Conservation (phyloP, 306 rosid species). For the Begonia peltatifolia region DNA sequence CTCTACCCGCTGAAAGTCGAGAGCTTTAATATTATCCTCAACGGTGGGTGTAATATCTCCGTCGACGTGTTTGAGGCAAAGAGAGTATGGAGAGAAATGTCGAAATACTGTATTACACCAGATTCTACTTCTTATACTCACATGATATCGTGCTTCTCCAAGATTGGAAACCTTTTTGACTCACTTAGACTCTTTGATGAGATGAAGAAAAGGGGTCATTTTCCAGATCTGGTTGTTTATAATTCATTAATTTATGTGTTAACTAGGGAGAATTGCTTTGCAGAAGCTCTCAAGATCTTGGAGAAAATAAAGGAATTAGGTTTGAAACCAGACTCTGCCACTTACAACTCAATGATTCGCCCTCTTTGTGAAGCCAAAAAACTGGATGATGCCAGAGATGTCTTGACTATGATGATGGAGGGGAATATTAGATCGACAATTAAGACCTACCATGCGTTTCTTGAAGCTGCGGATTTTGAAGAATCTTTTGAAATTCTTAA, state of each 20-base stretch:
- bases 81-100: constrained; percentile 92
- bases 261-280: constrained; percentile 48
- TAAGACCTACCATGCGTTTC: constrained; percentile 75
- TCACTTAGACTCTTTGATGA: constrained; percentile 80
- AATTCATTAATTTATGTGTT: constrained; percentile 60
- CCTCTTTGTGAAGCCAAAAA: constrained; percentile 62
- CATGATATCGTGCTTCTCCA: constrained; percentile 85
- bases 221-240: constrained; percentile 45
- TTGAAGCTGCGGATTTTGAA: constrained; percentile 43
- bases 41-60: constrained; percentile 71
- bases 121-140: constrained; percentile 61
- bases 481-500: constrained; percentile 48
- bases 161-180: constrained; percentile 66
- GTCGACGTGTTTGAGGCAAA: constrained; percentile 57
- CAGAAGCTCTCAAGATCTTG: constrained; percentile 66
- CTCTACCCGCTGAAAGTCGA: constrained; percentile 51
- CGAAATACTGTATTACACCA: constrained; percentile 45
- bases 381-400: constrained; percentile 43
- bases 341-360: constrained; percentile 60
- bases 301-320: constrained; percentile 51
- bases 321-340: constrained; percentile 55
- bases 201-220: constrained; percentile 65
- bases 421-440: constrained; percentile 51
- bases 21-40: constrained; percentile 71
- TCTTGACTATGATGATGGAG: constrained; percentile 40